Conservation (phyloP, 2,329 filamentous ascomycete genomes). For the Pseudocercospora crystallina region DNA sequence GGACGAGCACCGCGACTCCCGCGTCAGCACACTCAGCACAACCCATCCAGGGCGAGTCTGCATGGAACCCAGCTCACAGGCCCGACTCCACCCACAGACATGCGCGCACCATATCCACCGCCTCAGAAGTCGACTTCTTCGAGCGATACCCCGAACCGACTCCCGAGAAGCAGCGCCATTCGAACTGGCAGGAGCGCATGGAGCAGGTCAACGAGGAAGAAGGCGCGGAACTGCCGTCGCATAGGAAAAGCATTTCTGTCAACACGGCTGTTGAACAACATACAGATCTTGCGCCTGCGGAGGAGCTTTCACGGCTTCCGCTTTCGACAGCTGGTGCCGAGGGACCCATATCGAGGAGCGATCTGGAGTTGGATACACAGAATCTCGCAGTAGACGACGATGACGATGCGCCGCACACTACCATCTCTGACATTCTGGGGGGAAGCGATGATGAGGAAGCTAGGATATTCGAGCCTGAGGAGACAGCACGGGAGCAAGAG, state of each 20-base stretch:
- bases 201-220: slow-evolving; percentile 5
- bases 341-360: slow-evolving; percentile 9
- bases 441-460: slow-evolving; percentile 22
- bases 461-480: slow-evolving; percentile 24
- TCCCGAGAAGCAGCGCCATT: slow-evolving; percentile 19
- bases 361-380: background rate
- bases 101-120: slow-evolving; percentile 20
- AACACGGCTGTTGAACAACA: slow-evolving; percentile 10
- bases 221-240: slow-evolving; percentile 5
- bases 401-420: slow-evolving; percentile 16
- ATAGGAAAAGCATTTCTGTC: slow-evolving; percentile 19
- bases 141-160: slow-evolving; percentile 34
- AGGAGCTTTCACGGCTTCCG: slow-evolving; percentile 13
- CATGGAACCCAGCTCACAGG: slow-evolving; percentile 58
- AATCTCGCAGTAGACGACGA: slow-evolving; percentile 17
- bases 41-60: slow-evolving; percentile 12
- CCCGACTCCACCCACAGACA: slow-evolving; percentile 25
- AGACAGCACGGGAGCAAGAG: slow-evolving; percentile 26
- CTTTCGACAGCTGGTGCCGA: slow-evolving; percentile 14
- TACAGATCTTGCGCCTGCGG: slow-evolving; percentile 6
- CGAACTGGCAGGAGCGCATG: background rate
- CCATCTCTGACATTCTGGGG: slow-evolving; percentile 10
- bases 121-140: slow-evolving; percentile 38
- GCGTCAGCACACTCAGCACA: slow-evolving; percentile 1
- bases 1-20: slow-evolving; percentile 19